phyloP scores from a whole-genome alignment of 345 rosid genomes.

The Ailanthus altissimus region DNA sequence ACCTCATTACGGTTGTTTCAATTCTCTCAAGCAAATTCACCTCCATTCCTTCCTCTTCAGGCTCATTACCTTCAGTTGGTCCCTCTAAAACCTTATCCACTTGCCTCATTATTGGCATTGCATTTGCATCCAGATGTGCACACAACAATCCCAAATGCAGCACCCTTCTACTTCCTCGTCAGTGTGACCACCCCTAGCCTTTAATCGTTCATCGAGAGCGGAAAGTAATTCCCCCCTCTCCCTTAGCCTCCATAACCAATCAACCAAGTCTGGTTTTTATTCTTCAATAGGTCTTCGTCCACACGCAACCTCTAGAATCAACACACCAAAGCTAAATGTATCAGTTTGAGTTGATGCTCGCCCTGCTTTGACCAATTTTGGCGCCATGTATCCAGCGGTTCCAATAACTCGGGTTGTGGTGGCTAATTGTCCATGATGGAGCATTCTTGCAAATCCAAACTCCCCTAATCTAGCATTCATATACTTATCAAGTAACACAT shows the following conservation, averaged over 20 bases:
- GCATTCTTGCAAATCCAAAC: slow-evolving; percentile 34
- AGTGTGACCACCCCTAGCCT: slow-evolving; percentile 9
- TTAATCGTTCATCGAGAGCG: slow-evolving; percentile 35
- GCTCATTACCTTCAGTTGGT: slow-evolving; percentile 24
- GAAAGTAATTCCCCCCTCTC: slow-evolving; percentile 33
- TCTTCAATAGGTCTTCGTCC: slow-evolving; percentile 54
- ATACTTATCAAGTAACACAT: slow-evolving; percentile 35
- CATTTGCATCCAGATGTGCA: slow-evolving; percentile 38
- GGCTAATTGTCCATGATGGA: slow-evolving; percentile 18
- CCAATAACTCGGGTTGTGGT: slow-evolving; percentile 35
- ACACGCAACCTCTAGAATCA: slow-evolving; percentile 50
- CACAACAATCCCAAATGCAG: slow-evolving; percentile 51
- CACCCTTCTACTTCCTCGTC: slow-evolving; percentile 39
- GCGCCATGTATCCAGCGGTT: slow-evolving; percentile 33
- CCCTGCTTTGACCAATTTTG: slow-evolving; percentile 38
- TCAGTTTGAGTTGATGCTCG: slow-evolving; percentile 52
- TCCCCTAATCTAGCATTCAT: slow-evolving; percentile 37
- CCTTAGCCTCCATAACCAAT: slow-evolving; percentile 36
- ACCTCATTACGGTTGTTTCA: slow-evolving; percentile 19
- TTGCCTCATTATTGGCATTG: slow-evolving; percentile 54
- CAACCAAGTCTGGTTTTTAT: slow-evolving; percentile 45
- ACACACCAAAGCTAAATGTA: slow-evolving; percentile 47
- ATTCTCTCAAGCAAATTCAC: slow-evolving; percentile 23
- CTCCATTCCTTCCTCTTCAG: slow-evolving; percentile 25
- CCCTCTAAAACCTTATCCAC: slow-evolving; percentile 46